Evolutionary conservation across 352 stramenopile genomes (phyloP).

Genomic region (Pythium utonaiense): DNA sequence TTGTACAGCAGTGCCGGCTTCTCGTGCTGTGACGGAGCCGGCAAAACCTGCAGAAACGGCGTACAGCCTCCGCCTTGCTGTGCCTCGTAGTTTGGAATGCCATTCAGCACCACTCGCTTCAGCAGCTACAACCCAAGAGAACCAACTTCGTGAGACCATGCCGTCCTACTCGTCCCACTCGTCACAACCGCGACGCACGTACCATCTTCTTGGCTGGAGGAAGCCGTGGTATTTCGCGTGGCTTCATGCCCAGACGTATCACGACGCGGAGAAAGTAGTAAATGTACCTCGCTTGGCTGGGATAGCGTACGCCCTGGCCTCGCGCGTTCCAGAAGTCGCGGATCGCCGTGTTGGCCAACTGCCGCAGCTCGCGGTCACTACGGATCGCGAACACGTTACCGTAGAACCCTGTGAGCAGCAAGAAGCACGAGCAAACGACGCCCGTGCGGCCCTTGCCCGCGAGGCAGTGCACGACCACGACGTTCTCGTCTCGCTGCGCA

Average conservation of each 20-base stretch:
- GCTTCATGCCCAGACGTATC: slow-evolving; percentile 38
- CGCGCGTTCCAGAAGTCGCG: slow-evolving; percentile 73
- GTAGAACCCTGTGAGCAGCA: slow-evolving; percentile 74
- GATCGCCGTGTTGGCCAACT: slow-evolving; percentile 64
- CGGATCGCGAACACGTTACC: slow-evolving; percentile 61
- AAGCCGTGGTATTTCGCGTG: slow-evolving; percentile 53
- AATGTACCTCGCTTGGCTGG: slow-evolving; percentile 83
- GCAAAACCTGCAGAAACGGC: slow-evolving; percentile 27
- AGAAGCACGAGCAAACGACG: slow-evolving; percentile 79
- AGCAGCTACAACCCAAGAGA: too few relatives aligned
- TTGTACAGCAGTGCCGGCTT: slow-evolving; percentile 31
- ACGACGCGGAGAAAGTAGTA: slow-evolving; percentile 86
- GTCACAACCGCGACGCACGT: too few relatives aligned
- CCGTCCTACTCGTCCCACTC: too few relatives aligned
- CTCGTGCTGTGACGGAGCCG: slow-evolving; percentile 26
- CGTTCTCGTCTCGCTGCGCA: slow-evolving; percentile 55
- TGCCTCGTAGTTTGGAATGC: slow-evolving; percentile 75
- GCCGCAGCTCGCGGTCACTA: slow-evolving; percentile 59
- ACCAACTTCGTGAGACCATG: too few relatives aligned
- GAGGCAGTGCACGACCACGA: slow-evolving; percentile 78
- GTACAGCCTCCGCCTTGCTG: slow-evolving; percentile 33
- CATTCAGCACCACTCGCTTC: slow-evolving; percentile 55
- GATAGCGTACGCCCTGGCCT: slow-evolving; percentile 79
- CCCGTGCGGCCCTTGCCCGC: slow-evolving; percentile 79
- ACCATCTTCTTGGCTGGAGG: slow-evolving; percentile 57